Evolutionary conservation across 129 eudicot genomes (phyloP).

Genomic region (Artemisia argyi): DNA sequence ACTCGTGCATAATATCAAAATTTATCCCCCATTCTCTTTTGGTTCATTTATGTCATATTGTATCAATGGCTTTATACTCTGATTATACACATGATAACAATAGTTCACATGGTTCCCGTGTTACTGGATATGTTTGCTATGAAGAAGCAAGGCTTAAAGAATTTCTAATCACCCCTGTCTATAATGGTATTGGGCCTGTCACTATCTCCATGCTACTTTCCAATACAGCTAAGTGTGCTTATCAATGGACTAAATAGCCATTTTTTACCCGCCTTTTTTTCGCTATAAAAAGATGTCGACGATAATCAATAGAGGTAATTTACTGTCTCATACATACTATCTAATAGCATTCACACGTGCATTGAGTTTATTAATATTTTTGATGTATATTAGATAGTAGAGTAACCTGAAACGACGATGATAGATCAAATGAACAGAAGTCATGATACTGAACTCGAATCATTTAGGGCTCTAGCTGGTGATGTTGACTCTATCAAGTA

Average conservation of each 20-base stretch:
- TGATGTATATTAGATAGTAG: slow-evolving; percentile 43
- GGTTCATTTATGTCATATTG: background rate
- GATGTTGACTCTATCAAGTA: slow-evolving; percentile 60
- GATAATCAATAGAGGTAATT: too few relatives aligned
- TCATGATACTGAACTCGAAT: slow-evolving; percentile 59
- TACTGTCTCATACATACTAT: too few relatives aligned
- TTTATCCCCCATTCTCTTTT: background rate
- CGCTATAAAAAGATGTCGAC: too few relatives aligned
- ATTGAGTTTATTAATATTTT: background rate
- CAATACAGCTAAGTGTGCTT: slow-evolving; percentile 54
- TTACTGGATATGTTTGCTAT: slow-evolving; percentile 59
- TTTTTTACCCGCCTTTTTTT: too few relatives aligned
- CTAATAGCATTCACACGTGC: too few relatives aligned
- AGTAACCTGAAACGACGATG: slow-evolving; percentile 52
- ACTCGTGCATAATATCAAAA: too few relatives aligned
- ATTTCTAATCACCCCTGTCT: slow-evolving; percentile 61
- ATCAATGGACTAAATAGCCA: slow-evolving; percentile 23
- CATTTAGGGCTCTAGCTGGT: slow-evolving; percentile 78
- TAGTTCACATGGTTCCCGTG: slow-evolving; percentile 15
- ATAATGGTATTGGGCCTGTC: slow-evolving; percentile 70
- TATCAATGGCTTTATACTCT: slow-evolving; percentile 10
- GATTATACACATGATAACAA: slow-evolving; percentile 38
- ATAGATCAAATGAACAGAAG: slow-evolving; percentile 50
- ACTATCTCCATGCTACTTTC: slow-evolving; percentile 68
- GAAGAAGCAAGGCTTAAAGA: slow-evolving; percentile 53